Evolutionary conservation across 257 asterid genomes (phyloP).

Genomic region (Gentiana dahurica): DNA sequence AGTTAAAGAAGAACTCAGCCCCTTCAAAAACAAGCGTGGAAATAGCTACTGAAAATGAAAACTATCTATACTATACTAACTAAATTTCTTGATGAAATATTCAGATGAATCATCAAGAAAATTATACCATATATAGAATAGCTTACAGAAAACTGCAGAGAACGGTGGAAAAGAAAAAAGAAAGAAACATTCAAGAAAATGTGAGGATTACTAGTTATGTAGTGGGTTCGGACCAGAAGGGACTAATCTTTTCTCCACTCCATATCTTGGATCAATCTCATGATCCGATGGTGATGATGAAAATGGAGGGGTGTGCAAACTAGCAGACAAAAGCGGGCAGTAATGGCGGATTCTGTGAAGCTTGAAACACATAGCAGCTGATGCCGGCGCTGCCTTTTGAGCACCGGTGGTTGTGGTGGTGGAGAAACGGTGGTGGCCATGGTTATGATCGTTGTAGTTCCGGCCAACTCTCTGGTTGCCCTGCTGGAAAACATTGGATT

Average conservation of each 20-base stretch:
- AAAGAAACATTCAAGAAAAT: neutral
- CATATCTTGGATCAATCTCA: constrained; percentile 75
- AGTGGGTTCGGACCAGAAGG: constrained; percentile 94
- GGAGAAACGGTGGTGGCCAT: constrained; percentile 20
- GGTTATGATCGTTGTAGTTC: neutral
- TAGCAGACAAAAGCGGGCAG: constrained; percentile 42
- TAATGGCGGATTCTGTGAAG: constrained; percentile 44
- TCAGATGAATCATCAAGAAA: constrained; percentile 4
- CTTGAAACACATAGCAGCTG: constrained; percentile 9
- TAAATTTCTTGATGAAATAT: neutral
- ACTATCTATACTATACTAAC: neutral
- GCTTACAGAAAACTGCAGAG: neutral
- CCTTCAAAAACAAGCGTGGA: constrained; percentile 53
- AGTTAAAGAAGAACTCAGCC: constrained; percentile 2
- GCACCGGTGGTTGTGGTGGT: constrained; percentile 15
- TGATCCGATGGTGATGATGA: constrained; percentile 8
- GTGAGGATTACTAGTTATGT: constrained; percentile 38
- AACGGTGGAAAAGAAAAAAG: neutral
- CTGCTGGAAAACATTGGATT: neutral
- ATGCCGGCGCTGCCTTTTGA: constrained; percentile 20
- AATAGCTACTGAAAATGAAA: constrained; percentile 22
- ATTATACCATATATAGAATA: neutral
- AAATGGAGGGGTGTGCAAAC: constrained; percentile 11
- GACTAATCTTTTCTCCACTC: constrained; percentile 67
- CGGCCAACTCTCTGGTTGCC: neutral